Evolutionary conservation across 352 stramenopile species (phyloP).

Genomic region (Pythium oligandrum): DNA sequence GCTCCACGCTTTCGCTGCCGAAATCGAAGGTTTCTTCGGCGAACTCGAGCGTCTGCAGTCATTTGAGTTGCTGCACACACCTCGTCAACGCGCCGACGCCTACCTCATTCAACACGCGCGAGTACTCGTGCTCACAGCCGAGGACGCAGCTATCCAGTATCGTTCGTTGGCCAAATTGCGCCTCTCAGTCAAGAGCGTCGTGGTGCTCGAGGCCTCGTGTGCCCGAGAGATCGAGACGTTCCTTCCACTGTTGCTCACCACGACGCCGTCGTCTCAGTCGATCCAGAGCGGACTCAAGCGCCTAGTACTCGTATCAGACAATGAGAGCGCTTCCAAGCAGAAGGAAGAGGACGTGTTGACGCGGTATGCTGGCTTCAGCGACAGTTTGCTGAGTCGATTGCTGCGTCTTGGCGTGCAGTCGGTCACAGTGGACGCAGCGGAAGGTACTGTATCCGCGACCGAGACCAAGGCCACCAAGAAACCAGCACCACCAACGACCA

Average conservation of each 20-base stretch:
- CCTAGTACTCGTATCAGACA: slow-evolving; percentile 94
- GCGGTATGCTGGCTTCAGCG: slow-evolving; percentile 89
- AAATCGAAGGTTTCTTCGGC: slow-evolving; percentile 88
- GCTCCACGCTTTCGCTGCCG: slow-evolving; percentile 44
- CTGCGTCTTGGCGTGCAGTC: slow-evolving; percentile 90
- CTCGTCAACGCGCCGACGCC: slow-evolving; percentile 89
- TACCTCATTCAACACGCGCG: slow-evolving; percentile 94
- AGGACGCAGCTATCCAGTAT: slow-evolving; percentile 90
- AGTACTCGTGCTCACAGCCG: slow-evolving; percentile 96
- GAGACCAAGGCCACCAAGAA: slow-evolving; percentile 5
- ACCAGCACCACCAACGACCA: neutral
- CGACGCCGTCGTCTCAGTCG: slow-evolving; percentile 4
- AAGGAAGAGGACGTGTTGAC: slow-evolving; percentile 91
- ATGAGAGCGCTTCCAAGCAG: slow-evolving; percentile 65
- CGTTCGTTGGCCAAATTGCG: slow-evolving; percentile 82
- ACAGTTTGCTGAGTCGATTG: slow-evolving; percentile 94
- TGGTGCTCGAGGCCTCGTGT: slow-evolving; percentile 95
- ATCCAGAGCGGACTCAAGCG: slow-evolving; percentile 78
- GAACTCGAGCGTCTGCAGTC: slow-evolving; percentile 91
- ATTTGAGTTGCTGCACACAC: slow-evolving; percentile 94
- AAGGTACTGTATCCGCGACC: neutral
- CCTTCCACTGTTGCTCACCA: slow-evolving; percentile 89
- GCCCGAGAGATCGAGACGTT: slow-evolving; percentile 94
- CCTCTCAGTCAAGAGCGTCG: slow-evolving; percentile 78
- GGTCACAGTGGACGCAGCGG: slow-evolving; percentile 26